These are phyloP conservation scores for Wallacemonas rigidus DNA, from an alignment of 208 protist species.

Conservation along the genomic window DNA sequence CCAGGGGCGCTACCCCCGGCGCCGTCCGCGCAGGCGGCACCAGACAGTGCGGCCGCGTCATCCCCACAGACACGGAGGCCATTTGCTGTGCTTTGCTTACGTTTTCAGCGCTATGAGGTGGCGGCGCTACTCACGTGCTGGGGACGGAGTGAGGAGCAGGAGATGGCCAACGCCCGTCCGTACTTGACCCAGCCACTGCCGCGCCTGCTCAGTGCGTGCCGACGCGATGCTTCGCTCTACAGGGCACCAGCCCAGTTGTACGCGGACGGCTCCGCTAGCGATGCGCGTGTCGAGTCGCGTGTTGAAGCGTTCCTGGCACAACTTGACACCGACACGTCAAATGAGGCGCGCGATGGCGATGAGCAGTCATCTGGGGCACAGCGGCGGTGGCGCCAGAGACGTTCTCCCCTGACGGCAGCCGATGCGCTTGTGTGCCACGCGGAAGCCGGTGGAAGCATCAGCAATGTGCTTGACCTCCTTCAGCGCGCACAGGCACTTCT, in stretches of 20 bases:
- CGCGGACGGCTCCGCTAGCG: background rate
- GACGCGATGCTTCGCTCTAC: constrained; percentile 11
- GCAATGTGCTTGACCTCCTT: constrained; percentile 14
- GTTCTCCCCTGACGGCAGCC: background rate
- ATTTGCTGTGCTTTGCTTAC: constrained; percentile 25
- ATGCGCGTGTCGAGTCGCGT: constrained; percentile 5
- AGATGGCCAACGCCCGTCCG: constrained; percentile 20
- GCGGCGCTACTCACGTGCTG: constrained; percentile 49
- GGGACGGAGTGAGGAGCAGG: constrained; percentile 49
- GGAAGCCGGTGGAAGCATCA: constrained; percentile 9
- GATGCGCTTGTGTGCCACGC: constrained; percentile 4
- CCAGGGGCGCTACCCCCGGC: too few relatives aligned
- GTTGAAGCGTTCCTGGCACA: constrained; percentile 29
- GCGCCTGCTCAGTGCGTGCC: constrained; percentile 12
- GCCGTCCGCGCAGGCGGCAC: too few relatives aligned
- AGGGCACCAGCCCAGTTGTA: background rate
- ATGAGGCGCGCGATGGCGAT: background rate
- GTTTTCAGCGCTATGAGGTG: constrained; percentile 51
- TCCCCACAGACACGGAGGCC: background rate
- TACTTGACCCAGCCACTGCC: constrained; percentile 52
- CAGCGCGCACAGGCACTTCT: constrained; percentile 3
- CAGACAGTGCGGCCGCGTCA: too few relatives aligned
- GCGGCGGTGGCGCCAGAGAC: background rate
- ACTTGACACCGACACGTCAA: constrained; percentile 17
- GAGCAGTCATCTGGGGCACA: background rate